Conservation (phyloP, 208 protist genomes). For the Tritrichomonas foetus region DNA sequence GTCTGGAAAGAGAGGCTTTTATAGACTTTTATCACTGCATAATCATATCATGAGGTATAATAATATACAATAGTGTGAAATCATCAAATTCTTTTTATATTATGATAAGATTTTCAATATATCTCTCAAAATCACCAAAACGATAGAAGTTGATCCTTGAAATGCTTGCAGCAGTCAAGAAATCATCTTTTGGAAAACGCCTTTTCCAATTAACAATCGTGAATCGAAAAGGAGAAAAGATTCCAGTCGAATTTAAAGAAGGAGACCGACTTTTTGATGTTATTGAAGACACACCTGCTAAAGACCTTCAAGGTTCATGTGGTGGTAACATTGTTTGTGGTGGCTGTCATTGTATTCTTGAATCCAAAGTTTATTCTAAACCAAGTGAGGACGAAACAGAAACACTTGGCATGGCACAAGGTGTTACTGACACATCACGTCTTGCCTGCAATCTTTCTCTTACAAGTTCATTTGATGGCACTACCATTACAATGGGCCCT, state of each 20-base stretch:
- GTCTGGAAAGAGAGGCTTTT: too few species aligned
- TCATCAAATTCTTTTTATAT: too few species aligned
- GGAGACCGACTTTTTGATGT: neutral
- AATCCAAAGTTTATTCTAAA: neutral
- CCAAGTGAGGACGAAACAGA: neutral
- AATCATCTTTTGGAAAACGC: neutral
- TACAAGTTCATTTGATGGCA: neutral
- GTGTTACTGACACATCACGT: neutral
- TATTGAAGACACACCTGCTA: neutral
- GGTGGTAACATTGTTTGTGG: neutral
- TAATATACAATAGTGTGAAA: too few species aligned
- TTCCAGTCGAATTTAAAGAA: neutral
- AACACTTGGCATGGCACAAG: neutral
- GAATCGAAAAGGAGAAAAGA: neutral
- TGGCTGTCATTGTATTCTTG: neutral
- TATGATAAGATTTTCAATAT: too few species aligned
- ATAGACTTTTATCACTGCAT: too few species aligned
- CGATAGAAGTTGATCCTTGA: too few species aligned
- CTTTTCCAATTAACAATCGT: conserved; percentile 5
- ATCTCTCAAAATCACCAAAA: too few species aligned
- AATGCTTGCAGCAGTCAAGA: too few species aligned
- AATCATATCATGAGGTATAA: too few species aligned
- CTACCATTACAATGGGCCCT: neutral
- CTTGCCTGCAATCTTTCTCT: conserved; percentile 7
- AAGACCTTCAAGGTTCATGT: neutral